A percentile compares a stretch with the other conserved stretches of the same genome.
phyloP scores from a whole-genome alignment of 2,329 filamentous ascomycete genomes.

The Diaporthe humulicola region DNA sequence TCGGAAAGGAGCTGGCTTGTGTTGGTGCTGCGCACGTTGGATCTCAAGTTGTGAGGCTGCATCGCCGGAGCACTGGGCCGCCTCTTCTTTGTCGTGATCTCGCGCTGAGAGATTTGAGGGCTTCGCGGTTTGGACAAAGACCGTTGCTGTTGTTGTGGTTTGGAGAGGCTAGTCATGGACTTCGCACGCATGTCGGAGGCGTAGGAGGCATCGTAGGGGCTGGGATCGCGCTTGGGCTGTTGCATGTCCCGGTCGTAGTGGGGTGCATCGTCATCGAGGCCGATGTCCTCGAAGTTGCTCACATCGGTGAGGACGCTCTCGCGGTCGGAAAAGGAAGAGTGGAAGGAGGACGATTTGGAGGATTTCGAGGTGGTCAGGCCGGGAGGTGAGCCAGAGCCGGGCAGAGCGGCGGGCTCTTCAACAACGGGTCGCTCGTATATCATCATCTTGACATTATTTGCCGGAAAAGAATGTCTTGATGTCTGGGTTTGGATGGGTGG shows the following conservation, averaged over 20 bases:
- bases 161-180: conserved; percentile 43
- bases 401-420: conserved; percentile 54
- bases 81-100: conserved; percentile 49
- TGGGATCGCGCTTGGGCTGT: conserved; percentile 53
- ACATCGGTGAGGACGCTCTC: conserved; percentile 78
- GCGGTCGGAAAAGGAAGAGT: conserved; percentile 78
- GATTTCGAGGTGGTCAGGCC: conserved; percentile 88
- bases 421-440: conserved; percentile 52
- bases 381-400: conserved; percentile 75
- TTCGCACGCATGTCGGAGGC: conserved; percentile 56
- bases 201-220: conserved; percentile 65
- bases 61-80: conserved; percentile 62
- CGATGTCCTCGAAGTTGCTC: conserved; percentile 93
- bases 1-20: conserved; percentile 51
- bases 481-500: neutral
- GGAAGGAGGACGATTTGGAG: conserved; percentile 90
- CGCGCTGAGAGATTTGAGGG: conserved; percentile 46
- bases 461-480: neutral
- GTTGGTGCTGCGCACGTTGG: conserved; percentile 66
- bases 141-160: conserved; percentile 42
- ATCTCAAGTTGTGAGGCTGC: conserved; percentile 58
- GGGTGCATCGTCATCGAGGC: conserved; percentile 75
- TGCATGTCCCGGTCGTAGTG: conserved; percentile 50
- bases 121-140: conserved; percentile 47
- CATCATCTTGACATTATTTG: conserved; percentile 52